Evolutionary conservation across 148 eudicot genomes (phyloP), one percentile per base, ranked within the genome.

Genomic region (Oxyria digyna): DNA sequence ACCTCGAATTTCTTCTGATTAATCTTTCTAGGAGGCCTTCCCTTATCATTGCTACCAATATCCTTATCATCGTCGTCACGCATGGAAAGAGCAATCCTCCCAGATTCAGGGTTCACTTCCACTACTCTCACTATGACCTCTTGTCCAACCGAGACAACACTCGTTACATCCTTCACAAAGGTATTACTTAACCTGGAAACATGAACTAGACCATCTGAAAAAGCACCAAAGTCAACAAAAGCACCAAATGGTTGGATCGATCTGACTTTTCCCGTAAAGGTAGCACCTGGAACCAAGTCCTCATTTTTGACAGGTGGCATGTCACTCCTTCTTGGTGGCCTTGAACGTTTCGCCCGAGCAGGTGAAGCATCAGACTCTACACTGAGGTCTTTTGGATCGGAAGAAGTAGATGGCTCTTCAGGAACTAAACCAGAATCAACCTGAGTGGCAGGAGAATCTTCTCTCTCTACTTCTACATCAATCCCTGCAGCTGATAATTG

Each of bases 211-310:
- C 99, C 97, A 81, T 91, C 96, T 0, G 99, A 82, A 68, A 87
- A 95, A 67, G 99, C 97, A 69, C 99, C 99, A 81, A 95, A 87
- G 79, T 95, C 99, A 68, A 95, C 80, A 77, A 95, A 95, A 68
- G 97, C 97, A 66, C 99, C 99, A 78, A 95, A 95, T 24, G 97
- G 93, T 71, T 87, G 96, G 69, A 95, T 83, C 9, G 99, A 87
- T 71, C 79, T 78, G 42, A 91, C 91, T 87, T 95, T 95, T 52
- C 99, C 94, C 1, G 85, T 83, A 71, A 88, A 95, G 40, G 73
- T 77, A 70, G 99, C 88, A 76, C 97, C 97, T 10, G 96, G 87
- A 59, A 95, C 78, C 41, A 95, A 81, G 3, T 91, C 93, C 79
- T 95, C 99, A 29, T 89, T 78, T 71, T 87, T 88, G 38, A 95